phyloP scores from a whole-genome alignment of 2,329 filamentous ascomycete genomes.

The Colletotrichum sp. region DNA sequence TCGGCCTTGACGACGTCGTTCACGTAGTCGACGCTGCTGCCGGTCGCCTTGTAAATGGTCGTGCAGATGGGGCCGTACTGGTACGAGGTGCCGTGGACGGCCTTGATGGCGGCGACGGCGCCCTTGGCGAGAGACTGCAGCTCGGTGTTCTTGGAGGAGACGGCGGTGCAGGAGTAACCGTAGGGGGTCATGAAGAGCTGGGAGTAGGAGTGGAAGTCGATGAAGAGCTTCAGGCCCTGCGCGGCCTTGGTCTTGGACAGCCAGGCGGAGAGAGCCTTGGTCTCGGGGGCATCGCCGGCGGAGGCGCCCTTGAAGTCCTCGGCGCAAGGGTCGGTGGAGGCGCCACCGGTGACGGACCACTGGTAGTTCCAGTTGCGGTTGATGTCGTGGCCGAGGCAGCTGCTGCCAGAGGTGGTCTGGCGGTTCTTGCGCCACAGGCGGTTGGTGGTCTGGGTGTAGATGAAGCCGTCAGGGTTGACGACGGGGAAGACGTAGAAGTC shows the following conservation, averaged over 20 bases:
- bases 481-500: slow-evolving; percentile 64
- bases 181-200: slow-evolving; percentile 59
- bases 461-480: slow-evolving; percentile 60
- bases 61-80: slow-evolving; percentile 58
- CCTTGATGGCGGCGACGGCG: slow-evolving; percentile 53
- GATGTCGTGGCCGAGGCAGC: slow-evolving; percentile 49
- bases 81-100: slow-evolving; percentile 42
- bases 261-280: slow-evolving; percentile 40
- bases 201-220: slow-evolving; percentile 63
- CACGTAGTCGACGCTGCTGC: slow-evolving; percentile 50
- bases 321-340: slow-evolving; percentile 47
- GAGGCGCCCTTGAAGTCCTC: slow-evolving; percentile 42
- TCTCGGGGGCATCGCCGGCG: slow-evolving; percentile 49
- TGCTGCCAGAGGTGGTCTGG: slow-evolving; percentile 33
- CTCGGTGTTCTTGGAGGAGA: slow-evolving; percentile 48
- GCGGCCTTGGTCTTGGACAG: slow-evolving; percentile 24
- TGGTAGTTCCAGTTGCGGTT: slow-evolving; percentile 57
- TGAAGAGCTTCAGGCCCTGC: slow-evolving; percentile 57
- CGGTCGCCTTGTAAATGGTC: slow-evolving; percentile 63
- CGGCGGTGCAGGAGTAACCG: slow-evolving; percentile 60
- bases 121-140: slow-evolving; percentile 53
- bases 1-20: slow-evolving; percentile 45
- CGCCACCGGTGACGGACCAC: slow-evolving; percentile 47
- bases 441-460: slow-evolving; percentile 54
- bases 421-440: slow-evolving; percentile 60